Conservation (phyloP, 2,329 filamentous ascomycete species). For the Hirsutella thompsonii region DNA sequence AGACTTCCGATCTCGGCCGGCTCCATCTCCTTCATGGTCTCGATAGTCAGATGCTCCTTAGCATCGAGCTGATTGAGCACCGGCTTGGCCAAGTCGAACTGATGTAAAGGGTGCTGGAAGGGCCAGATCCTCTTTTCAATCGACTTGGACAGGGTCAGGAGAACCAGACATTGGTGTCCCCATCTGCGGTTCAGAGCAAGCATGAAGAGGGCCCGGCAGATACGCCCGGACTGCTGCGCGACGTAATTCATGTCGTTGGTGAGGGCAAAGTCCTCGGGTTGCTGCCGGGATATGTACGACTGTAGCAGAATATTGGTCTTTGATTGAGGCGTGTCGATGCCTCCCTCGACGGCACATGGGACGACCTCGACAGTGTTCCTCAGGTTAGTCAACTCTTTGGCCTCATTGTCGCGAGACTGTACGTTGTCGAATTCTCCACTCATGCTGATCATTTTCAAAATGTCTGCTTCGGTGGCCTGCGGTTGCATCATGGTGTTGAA, state of each 20-base stretch:
- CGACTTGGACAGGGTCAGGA: slow-evolving; percentile 87
- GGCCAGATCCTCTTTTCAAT: slow-evolving; percentile 96
- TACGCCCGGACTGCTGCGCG: slow-evolving; percentile 87
- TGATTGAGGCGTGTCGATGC: slow-evolving; percentile 58
- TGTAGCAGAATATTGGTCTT: slow-evolving; percentile 96
- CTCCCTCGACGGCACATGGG: slow-evolving; percentile 68
- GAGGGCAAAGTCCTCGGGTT: slow-evolving; percentile 86
- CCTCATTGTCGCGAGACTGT: slow-evolving; percentile 80
- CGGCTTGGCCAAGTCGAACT: slow-evolving; percentile 80
- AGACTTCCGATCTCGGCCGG: slow-evolving; percentile 76
- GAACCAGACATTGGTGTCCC: slow-evolving; percentile 87
- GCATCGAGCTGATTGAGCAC: slow-evolving; percentile 75
- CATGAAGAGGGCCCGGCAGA: slow-evolving; percentile 93
- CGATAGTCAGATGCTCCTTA: slow-evolving; percentile 66
- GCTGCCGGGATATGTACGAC: slow-evolving; percentile 79
- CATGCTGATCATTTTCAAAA: slow-evolving; percentile 93
- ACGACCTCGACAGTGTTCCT: slow-evolving; percentile 55
- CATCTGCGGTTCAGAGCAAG: slow-evolving; percentile 89
- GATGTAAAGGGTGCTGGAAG: slow-evolving; percentile 85
- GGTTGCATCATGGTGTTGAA: slow-evolving; percentile 94
- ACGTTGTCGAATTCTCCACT: slow-evolving; percentile 98
- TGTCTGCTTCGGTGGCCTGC: slow-evolving; percentile 76
- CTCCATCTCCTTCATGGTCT: slow-evolving; percentile 86
- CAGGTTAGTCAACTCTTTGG: slow-evolving; percentile 69
- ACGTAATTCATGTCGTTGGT: slow-evolving; percentile 90